phyloP scores from a whole-genome alignment of 2,329 filamentous ascomycete genomes.

The Alternaria sp. region DNA sequence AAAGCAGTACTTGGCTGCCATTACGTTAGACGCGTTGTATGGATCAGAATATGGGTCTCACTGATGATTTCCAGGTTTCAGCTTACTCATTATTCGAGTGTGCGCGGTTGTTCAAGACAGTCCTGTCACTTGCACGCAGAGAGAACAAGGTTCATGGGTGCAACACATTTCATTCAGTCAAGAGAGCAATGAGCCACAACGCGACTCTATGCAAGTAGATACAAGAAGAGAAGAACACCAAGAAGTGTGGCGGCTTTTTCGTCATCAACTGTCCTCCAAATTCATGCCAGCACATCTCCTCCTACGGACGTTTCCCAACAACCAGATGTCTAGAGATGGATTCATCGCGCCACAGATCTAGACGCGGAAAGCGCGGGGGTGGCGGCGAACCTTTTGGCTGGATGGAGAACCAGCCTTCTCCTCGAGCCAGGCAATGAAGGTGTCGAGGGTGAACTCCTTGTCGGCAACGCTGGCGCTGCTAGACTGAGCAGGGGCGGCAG shows the following conservation, averaged over 20 bases:
- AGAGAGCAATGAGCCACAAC: constrained; percentile 8
- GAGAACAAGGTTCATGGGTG: not conserved
- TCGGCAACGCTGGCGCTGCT: constrained; percentile 8
- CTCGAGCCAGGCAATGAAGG: constrained; percentile 37
- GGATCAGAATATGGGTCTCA: too few species aligned
- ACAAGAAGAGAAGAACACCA: constrained; percentile 31
- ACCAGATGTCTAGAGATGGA: not conserved
- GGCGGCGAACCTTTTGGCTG: constrained; percentile 29
- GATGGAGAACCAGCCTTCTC: constrained; percentile 28
- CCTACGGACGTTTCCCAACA: not conserved
- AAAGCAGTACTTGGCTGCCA: too few species aligned
- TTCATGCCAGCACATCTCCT: not conserved
- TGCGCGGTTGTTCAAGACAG: not conserved
- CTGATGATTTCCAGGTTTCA: too few species aligned
- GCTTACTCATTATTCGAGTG: not conserved
- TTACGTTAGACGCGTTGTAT: too few species aligned
- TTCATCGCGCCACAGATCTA: constrained; percentile 1
- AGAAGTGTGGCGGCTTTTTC: not conserved
- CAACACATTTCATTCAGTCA: constrained; percentile 22
- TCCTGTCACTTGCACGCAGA: not conserved
- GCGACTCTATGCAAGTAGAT: constrained; percentile 15
- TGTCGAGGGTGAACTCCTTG: constrained; percentile 34
- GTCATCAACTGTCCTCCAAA: not conserved
- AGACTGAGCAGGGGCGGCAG: constrained; percentile 6
- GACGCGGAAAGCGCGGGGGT: constrained; percentile 31